A percentile compares a stretch with the other conserved stretches of the same genome.
Conservation (phyloP, 257 asterid species). For the Petrea volubilis region DNA sequence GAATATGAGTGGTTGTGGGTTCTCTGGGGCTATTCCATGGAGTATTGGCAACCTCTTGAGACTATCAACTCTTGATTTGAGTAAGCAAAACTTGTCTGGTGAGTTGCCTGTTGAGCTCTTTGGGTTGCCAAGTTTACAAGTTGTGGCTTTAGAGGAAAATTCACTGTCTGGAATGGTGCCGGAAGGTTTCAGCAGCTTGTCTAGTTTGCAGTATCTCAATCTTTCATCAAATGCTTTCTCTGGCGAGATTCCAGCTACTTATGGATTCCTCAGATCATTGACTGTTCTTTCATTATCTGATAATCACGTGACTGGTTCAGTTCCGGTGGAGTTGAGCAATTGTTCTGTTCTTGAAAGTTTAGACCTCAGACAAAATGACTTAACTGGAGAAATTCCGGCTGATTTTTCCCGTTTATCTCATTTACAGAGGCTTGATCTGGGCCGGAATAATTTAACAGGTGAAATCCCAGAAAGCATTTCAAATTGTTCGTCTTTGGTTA, state of each 20-base stretch:
- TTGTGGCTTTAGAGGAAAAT: conserved; percentile 55
- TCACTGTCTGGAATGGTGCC: conserved; percentile 52
- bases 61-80: conserved; percentile 53
- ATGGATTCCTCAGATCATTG: conserved; percentile 52
- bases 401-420: conserved; percentile 40
- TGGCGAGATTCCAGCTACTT: conserved; percentile 51
- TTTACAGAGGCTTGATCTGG: conserved; percentile 55
- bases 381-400: conserved; percentile 42
- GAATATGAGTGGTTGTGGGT: conserved; percentile 57
- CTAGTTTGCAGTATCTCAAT: conserved; percentile 49
- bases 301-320: conserved; percentile 41
- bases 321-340: conserved; percentile 54
- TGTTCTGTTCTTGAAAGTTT: conserved; percentile 50
- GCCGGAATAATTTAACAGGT: conserved; percentile 47
- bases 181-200: conserved; percentile 67
- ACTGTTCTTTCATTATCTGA: conserved; percentile 37
- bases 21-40: conserved; percentile 49
- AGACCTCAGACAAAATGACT: conserved; percentile 39
- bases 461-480: conserved; percentile 50
- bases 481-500: conserved; percentile 40
- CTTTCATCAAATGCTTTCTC: conserved; percentile 52
- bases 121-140: conserved; percentile 56
- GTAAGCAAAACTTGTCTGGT: conserved; percentile 55
- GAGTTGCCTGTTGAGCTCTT: conserved; percentile 58
- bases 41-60: conserved; percentile 46